Evolutionary conservation across 2,329 filamentous ascomycete genomes (phyloP).

Genomic region (Trichoderma cornu-damae): DNA sequence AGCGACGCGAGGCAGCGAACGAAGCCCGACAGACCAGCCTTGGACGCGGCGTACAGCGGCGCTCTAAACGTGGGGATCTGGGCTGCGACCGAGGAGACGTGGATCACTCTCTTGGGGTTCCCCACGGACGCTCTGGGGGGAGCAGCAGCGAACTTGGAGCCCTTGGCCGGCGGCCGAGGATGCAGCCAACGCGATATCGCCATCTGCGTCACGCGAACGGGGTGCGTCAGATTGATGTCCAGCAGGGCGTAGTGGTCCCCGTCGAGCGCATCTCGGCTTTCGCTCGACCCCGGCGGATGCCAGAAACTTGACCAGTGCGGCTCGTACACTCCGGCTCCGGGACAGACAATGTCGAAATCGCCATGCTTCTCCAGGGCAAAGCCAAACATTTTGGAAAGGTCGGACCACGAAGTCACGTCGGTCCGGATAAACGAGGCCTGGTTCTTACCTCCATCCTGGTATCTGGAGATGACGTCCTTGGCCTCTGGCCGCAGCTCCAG

Average conservation of each 20-base stretch:
- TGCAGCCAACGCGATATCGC: slow-evolving; percentile 37
- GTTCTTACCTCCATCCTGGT: not conserved
- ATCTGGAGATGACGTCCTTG: slow-evolving; percentile 6
- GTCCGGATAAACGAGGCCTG: slow-evolving; percentile 10
- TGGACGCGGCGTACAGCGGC: slow-evolving; percentile 36
- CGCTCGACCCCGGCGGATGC: slow-evolving; percentile 28
- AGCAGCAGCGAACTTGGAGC: not conserved
- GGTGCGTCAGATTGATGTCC: slow-evolving; percentile 36
- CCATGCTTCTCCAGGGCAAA: slow-evolving; percentile 5
- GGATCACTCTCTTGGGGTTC: slow-evolving; percentile 14
- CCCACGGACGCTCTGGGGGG: slow-evolving; percentile 9
- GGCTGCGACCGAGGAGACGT: slow-evolving; percentile 23
- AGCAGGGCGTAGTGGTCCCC: slow-evolving; percentile 31
- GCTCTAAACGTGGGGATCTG: slow-evolving; percentile 28
- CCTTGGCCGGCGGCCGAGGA: slow-evolving; percentile 17
- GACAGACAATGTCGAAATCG: slow-evolving; percentile 16
- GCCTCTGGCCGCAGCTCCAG: slow-evolving; percentile 12
- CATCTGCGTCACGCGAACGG: slow-evolving; percentile 36
- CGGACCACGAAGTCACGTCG: slow-evolving; percentile 17
- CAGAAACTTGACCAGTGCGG: slow-evolving; percentile 18
- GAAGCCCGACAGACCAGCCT: slow-evolving; percentile 36
- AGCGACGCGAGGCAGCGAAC: slow-evolving; percentile 30
- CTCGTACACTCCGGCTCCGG: slow-evolving; percentile 17
- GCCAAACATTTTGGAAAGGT: slow-evolving; percentile 10
- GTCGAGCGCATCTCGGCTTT: slow-evolving; percentile 28